Base-by-base conservation (phyloP, 306 rosid species). In the Vigna hirtella region DNA sequence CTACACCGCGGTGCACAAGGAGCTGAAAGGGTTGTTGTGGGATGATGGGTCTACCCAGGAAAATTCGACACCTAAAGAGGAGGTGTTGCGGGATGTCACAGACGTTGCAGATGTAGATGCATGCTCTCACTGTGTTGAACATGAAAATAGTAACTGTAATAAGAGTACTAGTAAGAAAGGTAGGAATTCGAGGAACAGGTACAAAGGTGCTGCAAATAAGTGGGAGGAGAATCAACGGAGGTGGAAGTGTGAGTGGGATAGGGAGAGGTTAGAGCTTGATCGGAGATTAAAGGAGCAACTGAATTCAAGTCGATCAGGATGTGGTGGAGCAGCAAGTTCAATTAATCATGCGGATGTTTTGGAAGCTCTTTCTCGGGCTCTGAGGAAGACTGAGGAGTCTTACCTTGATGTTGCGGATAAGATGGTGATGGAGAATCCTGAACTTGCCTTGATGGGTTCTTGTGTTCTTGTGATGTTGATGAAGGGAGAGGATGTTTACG, bases 381-480 rank as follows among this genome's bases (percentile, higher is more conserved):
- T 96, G 78, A 88, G 83, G 80, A 96, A 90, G 82, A 93, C 99
- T 2, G 99, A 96, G 83, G 99, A 91, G 83, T 55, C 98, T 15
- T 96, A 85, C 71, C 87, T 96, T 75, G 98, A 93, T 58, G 73
- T 88, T 7, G 97, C 98, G 1, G 98, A 96, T 78, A 87, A 84
- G 86, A 93, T 92, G 96, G 79, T 91, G 0, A 80, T 57, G 85
- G 94, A 89, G 76, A 96, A 93, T 89, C 99, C 99, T 1, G 99
- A 93, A 49, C 74, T 96, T 36, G 99, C 99, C 64, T 81, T 96
- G 73, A 96, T 96, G 99, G 99, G 99, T 65, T 96, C 99, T 1
- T 96, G 99, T 85, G 98, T 93, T 34, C 96, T 96, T n/a, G 99
- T 90, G 7, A 96, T 91, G 97, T 81, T 96, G 50, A 91, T 96